These are phyloP conservation scores for Clonostachys byssicola DNA, from an alignment of 2,329 filamentous ascomycete genomes.

Conservation along the genomic window DNA sequence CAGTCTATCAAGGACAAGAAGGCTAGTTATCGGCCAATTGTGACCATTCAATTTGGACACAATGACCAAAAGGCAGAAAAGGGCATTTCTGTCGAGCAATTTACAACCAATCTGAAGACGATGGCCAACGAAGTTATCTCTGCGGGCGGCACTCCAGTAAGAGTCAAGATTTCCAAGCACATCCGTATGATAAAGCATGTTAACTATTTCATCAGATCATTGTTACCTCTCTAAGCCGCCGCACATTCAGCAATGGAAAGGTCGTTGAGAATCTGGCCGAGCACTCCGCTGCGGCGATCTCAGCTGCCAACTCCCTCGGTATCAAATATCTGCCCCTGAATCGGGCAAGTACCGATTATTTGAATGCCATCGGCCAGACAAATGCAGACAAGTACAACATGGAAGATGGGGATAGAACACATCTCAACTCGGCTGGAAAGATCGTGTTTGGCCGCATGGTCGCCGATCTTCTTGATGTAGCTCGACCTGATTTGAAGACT, in stretches of 20 bases:
- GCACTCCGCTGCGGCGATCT: slow-evolving; percentile 37
- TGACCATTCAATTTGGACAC: slow-evolving; percentile 50
- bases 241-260: slow-evolving; percentile 22
- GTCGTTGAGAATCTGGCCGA: slow-evolving; percentile 42
- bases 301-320: slow-evolving; percentile 32
- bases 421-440: slow-evolving; percentile 48
- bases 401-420: slow-evolving; percentile 42
- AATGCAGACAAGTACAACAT: slow-evolving; percentile 43
- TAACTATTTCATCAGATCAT: slow-evolving; percentile 26
- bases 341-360: slow-evolving; percentile 40
- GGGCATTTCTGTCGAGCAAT: slow-evolving; percentile 40
- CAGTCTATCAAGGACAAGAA: slow-evolving; percentile 30
- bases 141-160: slow-evolving; percentile 37
- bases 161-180: slow-evolving; percentile 1
- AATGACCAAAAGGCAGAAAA: slow-evolving; percentile 53
- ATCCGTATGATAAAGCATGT: too few species aligned
- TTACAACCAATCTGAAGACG: slow-evolving; percentile 41
- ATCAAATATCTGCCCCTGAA: slow-evolving; percentile 45
- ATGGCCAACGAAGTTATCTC: slow-evolving; percentile 36
- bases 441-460: slow-evolving; percentile 56
- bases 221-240: slow-evolving; percentile 50
- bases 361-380: slow-evolving; percentile 44
- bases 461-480: slow-evolving; percentile 39
- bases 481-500: slow-evolving; percentile 9
- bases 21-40: slow-evolving; percentile 20